phyloP scores from a whole-genome alignment of 768 basidiomycete genomes.

The Lentinula sp. region DNA sequence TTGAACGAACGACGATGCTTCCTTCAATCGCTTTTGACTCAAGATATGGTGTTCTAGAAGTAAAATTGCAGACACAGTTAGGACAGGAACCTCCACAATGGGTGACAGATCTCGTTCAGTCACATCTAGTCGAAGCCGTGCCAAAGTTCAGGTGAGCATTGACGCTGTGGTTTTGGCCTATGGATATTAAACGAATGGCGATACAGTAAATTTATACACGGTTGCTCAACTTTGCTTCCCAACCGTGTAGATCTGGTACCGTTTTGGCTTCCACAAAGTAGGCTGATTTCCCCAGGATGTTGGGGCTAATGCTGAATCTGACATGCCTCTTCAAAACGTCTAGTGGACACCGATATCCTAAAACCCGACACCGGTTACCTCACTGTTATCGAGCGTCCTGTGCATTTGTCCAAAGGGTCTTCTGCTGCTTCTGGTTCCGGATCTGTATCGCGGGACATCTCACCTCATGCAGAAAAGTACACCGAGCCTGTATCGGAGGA shows the following conservation, averaged over 20 bases:
- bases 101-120: conserved; percentile 94
- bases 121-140: conserved; percentile 93
- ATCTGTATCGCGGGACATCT: conserved; percentile 32
- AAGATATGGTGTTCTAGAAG: conserved; percentile 90
- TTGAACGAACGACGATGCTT: not conserved
- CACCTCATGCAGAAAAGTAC: conserved; percentile 37
- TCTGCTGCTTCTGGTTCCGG: conserved; percentile 39
- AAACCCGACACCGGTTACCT: conserved; percentile 84
- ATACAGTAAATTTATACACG: conserved; percentile 88
- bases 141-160: conserved; percentile 84
- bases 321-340: not conserved
- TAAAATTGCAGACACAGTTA: conserved; percentile 93
- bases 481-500: conserved; percentile 93
- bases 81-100: conserved; percentile 95
- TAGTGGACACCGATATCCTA: conserved; percentile 93
- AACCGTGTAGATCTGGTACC: conserved; percentile 93
- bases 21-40: not conserved
- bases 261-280: conserved; percentile 97
- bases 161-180: not conserved
- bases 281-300: conserved; percentile 10
- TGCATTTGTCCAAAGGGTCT: conserved; percentile 24
- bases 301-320: too few relatives aligned
- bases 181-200: not conserved
- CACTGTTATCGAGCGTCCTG: conserved; percentile 71
- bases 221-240: conserved; percentile 89